Conservation (phyloP, 1,284 basidiomycete genomes). For the Ustilago trichophora region DNA sequence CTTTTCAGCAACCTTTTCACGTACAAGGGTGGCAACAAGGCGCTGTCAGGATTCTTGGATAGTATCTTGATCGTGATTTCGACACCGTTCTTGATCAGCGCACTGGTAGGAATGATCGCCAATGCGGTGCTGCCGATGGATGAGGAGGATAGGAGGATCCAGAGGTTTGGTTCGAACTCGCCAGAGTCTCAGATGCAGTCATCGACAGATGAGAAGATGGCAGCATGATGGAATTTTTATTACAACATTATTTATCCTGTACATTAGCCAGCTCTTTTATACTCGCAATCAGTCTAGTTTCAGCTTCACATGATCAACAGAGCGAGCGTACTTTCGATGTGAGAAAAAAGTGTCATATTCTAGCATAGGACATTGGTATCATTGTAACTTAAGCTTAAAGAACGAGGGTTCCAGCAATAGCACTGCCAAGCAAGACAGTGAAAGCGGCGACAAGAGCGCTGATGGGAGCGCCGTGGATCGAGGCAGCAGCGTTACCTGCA, state of each 20-base stretch:
- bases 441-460: constrained; percentile 4
- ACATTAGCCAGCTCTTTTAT: too few species aligned
- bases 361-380: too few species aligned
- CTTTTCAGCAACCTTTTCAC: constrained; percentile 69
- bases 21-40: constrained; percentile 68
- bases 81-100: constrained; percentile 73
- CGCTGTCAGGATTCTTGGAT: constrained; percentile 77
- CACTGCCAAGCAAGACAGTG: constrained; percentile 14
- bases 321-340: too few species aligned
- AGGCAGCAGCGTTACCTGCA: not conserved
- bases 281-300: too few species aligned
- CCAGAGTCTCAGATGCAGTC: not conserved
- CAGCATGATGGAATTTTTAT: constrained; percentile 1
- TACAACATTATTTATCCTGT: not conserved
- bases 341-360: too few species aligned
- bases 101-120: constrained; percentile 68
- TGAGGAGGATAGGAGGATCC: constrained; percentile 43
- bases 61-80: constrained; percentile 78
- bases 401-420: constrained; percentile 23
- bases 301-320: too few species aligned
- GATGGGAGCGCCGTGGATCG: constrained; percentile 5
- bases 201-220: constrained; percentile 20
- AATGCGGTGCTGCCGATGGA: constrained; percentile 56
- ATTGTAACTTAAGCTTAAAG: too few species aligned
- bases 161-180: too few species aligned